phyloP scores from a whole-genome alignment of 805 yeast species.

The Zygotorulaspora sp. region DNA sequence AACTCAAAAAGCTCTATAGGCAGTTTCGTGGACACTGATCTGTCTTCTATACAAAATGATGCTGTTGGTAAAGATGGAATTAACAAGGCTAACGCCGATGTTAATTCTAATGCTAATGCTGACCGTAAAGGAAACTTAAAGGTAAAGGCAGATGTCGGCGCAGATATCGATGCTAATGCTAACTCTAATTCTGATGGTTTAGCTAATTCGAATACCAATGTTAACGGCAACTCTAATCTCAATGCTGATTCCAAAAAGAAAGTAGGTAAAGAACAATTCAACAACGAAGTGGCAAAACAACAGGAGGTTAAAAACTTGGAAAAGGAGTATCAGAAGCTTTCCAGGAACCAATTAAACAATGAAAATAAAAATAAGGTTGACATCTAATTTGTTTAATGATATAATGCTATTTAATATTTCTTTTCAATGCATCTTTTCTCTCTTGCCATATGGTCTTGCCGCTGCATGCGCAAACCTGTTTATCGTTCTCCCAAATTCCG shows the following conservation, averaged over 20 bases:
- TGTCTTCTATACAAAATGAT: too few species aligned
- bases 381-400: background rate
- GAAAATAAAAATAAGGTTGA: slow-evolving; percentile 1
- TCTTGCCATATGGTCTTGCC: slow-evolving; percentile 98
- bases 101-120: too few species aligned
- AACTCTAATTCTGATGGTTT: background rate
- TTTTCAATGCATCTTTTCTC: slow-evolving; percentile 61
- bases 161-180: too few species aligned
- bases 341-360: slow-evolving; percentile 1
- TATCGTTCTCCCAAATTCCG: slow-evolving; percentile 94
- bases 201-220: background rate
- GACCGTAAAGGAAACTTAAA: too few species aligned
- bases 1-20: slow-evolving; percentile 2
- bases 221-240: background rate
- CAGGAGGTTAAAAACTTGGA: slow-evolving; percentile 29
- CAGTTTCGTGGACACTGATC: slow-evolving; percentile 1
- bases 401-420: slow-evolving; percentile 21
- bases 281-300: slow-evolving; percentile 31
- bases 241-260: slow-evolving; percentile 6
- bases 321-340: slow-evolving; percentile 21
- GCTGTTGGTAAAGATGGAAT: too few species aligned
- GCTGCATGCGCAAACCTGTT: slow-evolving; percentile 87
- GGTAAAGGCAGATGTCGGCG: too few species aligned
- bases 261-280: slow-evolving; percentile 25
- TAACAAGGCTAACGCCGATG: too few species aligned